These are phyloP conservation scores for Persicaria tinctoria DNA, from an alignment of 148 eudicot species.

Conservation along the genomic window DNA sequence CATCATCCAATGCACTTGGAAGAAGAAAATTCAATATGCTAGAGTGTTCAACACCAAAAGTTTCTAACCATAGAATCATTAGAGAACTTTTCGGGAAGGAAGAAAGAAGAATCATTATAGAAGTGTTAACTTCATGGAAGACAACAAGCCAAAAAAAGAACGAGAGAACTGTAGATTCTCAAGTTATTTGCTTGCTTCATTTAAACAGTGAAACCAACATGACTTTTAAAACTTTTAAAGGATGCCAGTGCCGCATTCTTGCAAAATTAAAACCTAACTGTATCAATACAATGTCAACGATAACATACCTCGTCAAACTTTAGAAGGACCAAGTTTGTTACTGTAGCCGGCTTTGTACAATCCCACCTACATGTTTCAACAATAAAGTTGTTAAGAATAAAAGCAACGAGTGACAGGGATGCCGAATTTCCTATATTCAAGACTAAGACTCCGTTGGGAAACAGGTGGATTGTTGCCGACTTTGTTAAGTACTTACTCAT, in stretches of 20 bases:
- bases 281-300: not conserved
- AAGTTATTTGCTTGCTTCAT: not conserved
- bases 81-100: not conserved
- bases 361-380: slow-evolving; percentile 62
- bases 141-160: not conserved
- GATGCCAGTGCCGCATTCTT: not conserved
- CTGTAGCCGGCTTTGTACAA: slow-evolving; percentile 69
- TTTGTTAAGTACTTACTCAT: not conserved
- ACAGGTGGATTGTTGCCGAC: not conserved
- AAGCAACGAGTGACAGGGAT: not conserved
- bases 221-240: not conserved
- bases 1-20: not conserved
- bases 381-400: not conserved
- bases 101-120: not conserved
- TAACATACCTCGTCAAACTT: slow-evolving; percentile 76
- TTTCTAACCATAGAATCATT: not conserved
- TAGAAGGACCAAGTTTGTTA: slow-evolving; percentile 73
- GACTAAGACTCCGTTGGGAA: not conserved
- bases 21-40: too few species aligned
- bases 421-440: not conserved
- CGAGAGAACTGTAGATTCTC: not conserved
- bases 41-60: too few species aligned
- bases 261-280: not conserved
- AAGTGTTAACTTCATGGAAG: not conserved
- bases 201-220: not conserved